Evolutionary conservation across 805 yeast species (phyloP).

Genomic region (Candida manassasensis): DNA sequence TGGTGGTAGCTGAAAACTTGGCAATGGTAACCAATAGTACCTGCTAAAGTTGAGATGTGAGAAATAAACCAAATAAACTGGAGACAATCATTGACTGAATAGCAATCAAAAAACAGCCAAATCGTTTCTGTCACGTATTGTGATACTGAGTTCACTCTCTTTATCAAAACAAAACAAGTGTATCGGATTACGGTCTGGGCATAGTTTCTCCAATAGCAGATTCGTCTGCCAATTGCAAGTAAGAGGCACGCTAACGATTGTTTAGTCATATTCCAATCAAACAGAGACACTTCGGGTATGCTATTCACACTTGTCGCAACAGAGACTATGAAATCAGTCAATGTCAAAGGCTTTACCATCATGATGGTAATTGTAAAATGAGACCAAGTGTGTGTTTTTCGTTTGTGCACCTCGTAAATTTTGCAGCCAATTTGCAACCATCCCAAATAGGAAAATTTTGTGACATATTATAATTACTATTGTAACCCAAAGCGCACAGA

Average conservation of each 20-base stretch:
- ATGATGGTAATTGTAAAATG: not conserved
- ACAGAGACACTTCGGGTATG: constrained; percentile 3
- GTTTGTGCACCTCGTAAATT: not conserved
- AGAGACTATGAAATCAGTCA: not conserved
- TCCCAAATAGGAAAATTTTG: no score
- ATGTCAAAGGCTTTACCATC: constrained; percentile 4
- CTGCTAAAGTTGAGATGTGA: constrained; percentile 9
- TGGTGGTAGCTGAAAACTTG: not conserved
- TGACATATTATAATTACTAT: no score
- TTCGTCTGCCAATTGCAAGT: no score
- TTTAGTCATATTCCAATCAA: constrained; percentile 1
- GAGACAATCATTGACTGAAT: constrained; percentile 3
- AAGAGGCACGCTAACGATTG: not conserved
- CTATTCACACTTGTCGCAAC: not conserved
- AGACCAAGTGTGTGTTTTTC: not conserved
- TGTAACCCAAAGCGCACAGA: no score
- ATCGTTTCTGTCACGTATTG: no score
- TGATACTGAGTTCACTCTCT: no score
- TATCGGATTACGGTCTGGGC: not conserved
- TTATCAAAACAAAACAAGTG: not conserved
- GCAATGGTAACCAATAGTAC: constrained; percentile 4
- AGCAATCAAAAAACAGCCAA: not conserved
- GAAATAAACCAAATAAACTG: constrained; percentile 10
- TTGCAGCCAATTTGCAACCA: constrained; percentile 1
- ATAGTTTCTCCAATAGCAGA: constrained; percentile 1